phyloP scores from a whole-genome alignment of 495 filamentous ascomycete species.

The Penicillium silybi region DNA sequence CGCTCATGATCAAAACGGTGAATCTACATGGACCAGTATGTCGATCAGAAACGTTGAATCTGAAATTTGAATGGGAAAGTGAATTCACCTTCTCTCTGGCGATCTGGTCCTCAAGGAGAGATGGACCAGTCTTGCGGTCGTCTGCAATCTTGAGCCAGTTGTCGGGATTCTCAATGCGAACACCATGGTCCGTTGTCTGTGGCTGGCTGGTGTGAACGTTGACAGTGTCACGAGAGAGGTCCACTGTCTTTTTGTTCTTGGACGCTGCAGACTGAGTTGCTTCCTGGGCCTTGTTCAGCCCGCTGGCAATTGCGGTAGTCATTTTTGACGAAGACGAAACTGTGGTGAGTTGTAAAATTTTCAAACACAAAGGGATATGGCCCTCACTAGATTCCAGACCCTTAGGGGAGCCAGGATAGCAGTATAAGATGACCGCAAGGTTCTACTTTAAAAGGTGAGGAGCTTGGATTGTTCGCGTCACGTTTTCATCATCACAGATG shows the following conservation, averaged over 20 bases:
- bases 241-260: not conserved
- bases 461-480: too few species aligned
- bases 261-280: not conserved
- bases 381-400: too few species aligned
- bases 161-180: slow-evolving; percentile 68
- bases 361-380: too few species aligned
- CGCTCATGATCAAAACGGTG: slow-evolving; percentile 82
- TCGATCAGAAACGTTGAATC: not conserved
- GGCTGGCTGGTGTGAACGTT: slow-evolving; percentile 33
- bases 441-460: too few species aligned
- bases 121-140: slow-evolving; percentile 60
- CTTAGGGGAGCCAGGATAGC: too few species aligned
- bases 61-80: not conserved
- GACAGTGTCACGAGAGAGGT: slow-evolving; percentile 22
- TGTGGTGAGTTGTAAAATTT: not conserved
- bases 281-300: not conserved
- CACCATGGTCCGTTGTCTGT: slow-evolving; percentile 77
- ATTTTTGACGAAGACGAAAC: not conserved
- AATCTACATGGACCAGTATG: slow-evolving; percentile 46
- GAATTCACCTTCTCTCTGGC: slow-evolving; percentile 64
- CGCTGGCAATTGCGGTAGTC: not conserved
- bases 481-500: too few species aligned
- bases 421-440: too few species aligned
- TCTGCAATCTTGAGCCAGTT: slow-evolving; percentile 69
- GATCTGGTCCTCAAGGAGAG: slow-evolving; percentile 74